Percentiles rank a stretch among this genome's conserved stretches.
phyloP scores from a whole-genome alignment of 208 protist genomes.

The Leishmania tarentolae region DNA sequence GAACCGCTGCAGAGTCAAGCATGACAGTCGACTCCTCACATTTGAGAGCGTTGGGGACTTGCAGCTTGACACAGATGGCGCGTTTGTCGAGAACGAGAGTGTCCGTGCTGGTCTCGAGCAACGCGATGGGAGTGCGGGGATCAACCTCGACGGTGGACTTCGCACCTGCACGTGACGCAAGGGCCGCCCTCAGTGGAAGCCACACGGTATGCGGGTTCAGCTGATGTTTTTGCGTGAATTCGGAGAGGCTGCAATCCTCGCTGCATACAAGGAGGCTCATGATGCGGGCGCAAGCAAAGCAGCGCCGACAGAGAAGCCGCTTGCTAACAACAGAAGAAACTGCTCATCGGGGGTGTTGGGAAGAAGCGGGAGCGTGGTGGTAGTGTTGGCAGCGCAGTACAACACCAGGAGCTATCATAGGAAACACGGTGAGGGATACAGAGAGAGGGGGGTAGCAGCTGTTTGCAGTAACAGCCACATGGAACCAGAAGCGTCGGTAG shows the following conservation, averaged over 20 bases:
- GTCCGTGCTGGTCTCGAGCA: slow-evolving; percentile 42
- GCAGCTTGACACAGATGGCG: slow-evolving; percentile 23
- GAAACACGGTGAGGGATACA: background rate
- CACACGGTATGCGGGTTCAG: slow-evolving; percentile 49
- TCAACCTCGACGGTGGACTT: slow-evolving; percentile 38
- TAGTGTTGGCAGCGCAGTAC: background rate
- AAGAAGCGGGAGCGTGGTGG: background rate
- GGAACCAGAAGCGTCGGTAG: background rate
- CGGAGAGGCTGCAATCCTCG: slow-evolving; percentile 26
- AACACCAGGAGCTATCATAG: background rate
- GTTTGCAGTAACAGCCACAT: background rate
- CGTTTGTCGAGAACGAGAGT: slow-evolving; percentile 21
- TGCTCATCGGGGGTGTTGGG: background rate
- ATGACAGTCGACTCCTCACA: slow-evolving; percentile 1
- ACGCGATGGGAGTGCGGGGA: slow-evolving; percentile 37
- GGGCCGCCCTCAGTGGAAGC: slow-evolving; percentile 47
- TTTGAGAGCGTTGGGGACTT: slow-evolving; percentile 12
- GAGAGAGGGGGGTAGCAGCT: background rate
- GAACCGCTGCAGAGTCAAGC: slow-evolving; percentile 38
- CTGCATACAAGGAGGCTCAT: slow-evolving; percentile 33
- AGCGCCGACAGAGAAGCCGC: background rate
- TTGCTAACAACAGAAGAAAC: background rate
- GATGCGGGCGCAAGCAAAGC: background rate
- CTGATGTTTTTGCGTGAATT: slow-evolving; percentile 34
- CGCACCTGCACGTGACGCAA: slow-evolving; percentile 17